Percentiles rank a stretch among this genome's conserved stretches.
Conservation (phyloP, 2,329 filamentous ascomycete genomes). For the Penicillium polonicum region DNA sequence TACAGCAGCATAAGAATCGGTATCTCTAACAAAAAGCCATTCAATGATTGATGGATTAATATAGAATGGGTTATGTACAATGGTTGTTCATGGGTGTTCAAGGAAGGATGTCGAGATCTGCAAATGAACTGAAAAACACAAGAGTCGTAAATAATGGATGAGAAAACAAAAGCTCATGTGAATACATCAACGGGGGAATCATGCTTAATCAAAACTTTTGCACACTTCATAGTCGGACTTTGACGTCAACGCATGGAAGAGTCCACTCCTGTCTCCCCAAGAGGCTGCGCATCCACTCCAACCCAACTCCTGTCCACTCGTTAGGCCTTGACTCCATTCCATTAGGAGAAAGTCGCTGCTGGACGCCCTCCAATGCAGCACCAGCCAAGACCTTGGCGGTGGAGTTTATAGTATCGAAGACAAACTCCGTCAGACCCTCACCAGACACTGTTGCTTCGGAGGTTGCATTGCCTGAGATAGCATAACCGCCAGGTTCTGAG, state of each 20-base stretch:
- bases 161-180: not conserved
- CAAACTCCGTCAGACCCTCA: conserved; percentile 38
- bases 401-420: conserved; percentile 59
- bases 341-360: conserved; percentile 36
- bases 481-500: conserved; percentile 30
- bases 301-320: conserved; percentile 73
- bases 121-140: not conserved
- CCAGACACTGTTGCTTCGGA: conserved; percentile 26
- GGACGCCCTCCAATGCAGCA: conserved; percentile 63
- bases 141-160: not conserved
- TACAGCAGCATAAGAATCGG: not conserved
- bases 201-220: conserved; percentile 1
- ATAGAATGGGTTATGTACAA: conserved; percentile 1
- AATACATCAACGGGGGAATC: not conserved
- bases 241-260: conserved; percentile 85
- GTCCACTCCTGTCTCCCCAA: conserved; percentile 84
- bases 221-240: conserved; percentile 65
- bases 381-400: conserved; percentile 68
- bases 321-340: conserved; percentile 45
- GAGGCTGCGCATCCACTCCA: conserved; percentile 82
- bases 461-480: conserved; percentile 15
- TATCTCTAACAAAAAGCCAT: not conserved
- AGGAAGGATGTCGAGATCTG: not conserved
- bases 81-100: not conserved
- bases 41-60: not conserved